These are phyloP conservation scores for Chytridiales sp. DNA, from an alignment of 371 early-diverging fungal species.

Conservation along the genomic window DNA sequence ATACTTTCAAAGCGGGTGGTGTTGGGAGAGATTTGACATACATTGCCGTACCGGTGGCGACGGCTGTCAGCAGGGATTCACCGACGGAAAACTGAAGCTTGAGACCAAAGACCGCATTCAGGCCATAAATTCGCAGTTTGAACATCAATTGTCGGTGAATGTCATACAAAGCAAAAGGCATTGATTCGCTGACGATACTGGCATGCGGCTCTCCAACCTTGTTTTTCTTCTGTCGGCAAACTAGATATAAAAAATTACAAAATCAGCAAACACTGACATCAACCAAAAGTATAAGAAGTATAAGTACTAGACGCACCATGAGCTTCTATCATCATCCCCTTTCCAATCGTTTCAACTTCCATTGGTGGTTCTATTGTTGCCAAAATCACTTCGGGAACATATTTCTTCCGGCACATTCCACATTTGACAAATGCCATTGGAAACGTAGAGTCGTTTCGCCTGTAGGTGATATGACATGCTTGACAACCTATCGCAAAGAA, in stretches of 20 bases:
- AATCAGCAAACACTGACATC: not conserved
- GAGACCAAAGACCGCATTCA: conserved; percentile 73
- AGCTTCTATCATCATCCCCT: conserved; percentile 46
- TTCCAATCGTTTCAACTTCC: conserved; percentile 57
- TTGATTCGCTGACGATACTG: conserved; percentile 64
- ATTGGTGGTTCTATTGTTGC: conserved; percentile 68
- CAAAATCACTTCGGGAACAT: conserved; percentile 70
- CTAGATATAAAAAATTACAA: conserved; percentile 49
- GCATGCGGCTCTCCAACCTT: conserved; percentile 50
- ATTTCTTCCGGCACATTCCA: conserved; percentile 59
- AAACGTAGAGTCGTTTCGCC: conserved; percentile 59
- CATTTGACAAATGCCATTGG: conserved; percentile 67
- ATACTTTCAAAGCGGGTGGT: conserved; percentile 65
- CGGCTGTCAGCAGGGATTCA: conserved; percentile 64
- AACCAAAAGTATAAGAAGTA: conserved; percentile 18
- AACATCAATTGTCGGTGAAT: conserved; percentile 72
- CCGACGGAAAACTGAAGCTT: conserved; percentile 67
- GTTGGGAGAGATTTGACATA: conserved; percentile 65
- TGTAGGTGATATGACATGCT: conserved; percentile 65
- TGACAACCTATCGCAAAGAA: conserved; percentile 50
- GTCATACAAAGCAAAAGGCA: conserved; percentile 79
- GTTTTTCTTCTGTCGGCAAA: conserved; percentile 61
- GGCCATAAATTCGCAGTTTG: conserved; percentile 67
- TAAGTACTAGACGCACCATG: conserved; percentile 34
- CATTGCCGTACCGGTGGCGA: conserved; percentile 70